A percentile compares a stretch with the other conserved stretches of the same genome.
These are phyloP conservation scores for Zygoascus sp. DNA, from an alignment of 1,139 yeast genomes.

Conservation along the genomic window DNA sequence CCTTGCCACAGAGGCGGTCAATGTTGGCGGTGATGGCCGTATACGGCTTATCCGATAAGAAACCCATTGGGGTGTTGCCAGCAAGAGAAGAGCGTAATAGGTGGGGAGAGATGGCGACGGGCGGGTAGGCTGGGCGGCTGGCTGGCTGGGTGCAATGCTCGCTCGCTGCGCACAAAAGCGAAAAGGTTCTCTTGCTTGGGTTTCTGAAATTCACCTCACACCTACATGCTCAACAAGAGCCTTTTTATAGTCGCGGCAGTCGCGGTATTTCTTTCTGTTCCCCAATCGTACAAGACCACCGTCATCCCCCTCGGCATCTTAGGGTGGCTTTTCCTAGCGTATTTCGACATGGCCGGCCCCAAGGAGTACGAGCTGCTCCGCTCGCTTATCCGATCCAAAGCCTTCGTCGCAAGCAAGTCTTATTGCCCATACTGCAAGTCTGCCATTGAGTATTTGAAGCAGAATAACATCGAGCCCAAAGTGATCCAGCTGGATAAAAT, in stretches of 20 bases:
- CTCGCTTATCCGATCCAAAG: constrained; percentile 55
- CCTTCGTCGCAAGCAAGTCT: constrained; percentile 76
- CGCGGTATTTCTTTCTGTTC: constrained; percentile 5
- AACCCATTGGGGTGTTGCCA: constrained; percentile 31
- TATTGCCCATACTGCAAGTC: constrained; percentile 22
- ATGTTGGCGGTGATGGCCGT: constrained; percentile 49
- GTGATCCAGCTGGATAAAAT: constrained; percentile 24
- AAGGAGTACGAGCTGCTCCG: constrained; percentile 44
- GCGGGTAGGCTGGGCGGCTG: background rate
- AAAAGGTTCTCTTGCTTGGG: too few species aligned
- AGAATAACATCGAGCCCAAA: constrained; percentile 19
- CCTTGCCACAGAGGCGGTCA: constrained; percentile 41
- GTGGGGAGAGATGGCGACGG: background rate
- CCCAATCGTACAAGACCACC: background rate
- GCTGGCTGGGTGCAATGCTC: too few species aligned
- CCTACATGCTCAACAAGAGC: constrained; percentile 8
- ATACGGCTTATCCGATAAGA: constrained; percentile 41
- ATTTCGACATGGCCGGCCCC: constrained; percentile 13
- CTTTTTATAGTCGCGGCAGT: background rate
- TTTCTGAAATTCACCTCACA: background rate
- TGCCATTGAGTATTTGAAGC: constrained; percentile 7
- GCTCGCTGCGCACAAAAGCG: too few species aligned
- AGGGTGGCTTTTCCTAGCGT: constrained; percentile 4
- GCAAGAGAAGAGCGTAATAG: too few species aligned
- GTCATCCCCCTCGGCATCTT: constrained; percentile 4